Percentiles rank a stretch among this genome's conserved stretches.
Evolutionary conservation across 106 monocot species (phyloP).

Genomic region (Xerophyta viscosa): DNA sequence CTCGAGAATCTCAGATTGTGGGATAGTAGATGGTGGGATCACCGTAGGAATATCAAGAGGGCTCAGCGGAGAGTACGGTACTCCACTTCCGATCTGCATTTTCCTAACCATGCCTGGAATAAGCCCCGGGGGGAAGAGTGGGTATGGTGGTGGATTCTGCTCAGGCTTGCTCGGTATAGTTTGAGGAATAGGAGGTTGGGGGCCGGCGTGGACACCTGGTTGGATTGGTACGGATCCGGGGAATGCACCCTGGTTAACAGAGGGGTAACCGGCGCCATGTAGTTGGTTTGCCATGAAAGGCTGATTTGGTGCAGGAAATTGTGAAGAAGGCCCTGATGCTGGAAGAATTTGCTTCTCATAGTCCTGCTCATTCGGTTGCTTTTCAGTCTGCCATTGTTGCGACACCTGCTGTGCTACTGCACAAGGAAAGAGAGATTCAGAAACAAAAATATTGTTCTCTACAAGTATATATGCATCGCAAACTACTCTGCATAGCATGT

Average conservation of each 20-base stretch:
- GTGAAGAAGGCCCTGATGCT: slow-evolving; percentile 12
- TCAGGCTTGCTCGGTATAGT: slow-evolving; percentile 14
- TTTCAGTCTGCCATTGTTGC: slow-evolving; percentile 23
- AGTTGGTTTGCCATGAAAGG: slow-evolving; percentile 22
- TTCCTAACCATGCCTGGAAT: slow-evolving; percentile 99
- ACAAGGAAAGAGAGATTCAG: no score
- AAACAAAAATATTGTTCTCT: no score
- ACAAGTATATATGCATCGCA: no score
- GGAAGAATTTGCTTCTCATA: slow-evolving; percentile 17
- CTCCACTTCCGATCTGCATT: slow-evolving; percentile 93
- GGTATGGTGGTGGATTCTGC: slow-evolving; percentile 70
- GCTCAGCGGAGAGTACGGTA: slow-evolving; percentile 91
- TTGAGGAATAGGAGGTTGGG: slow-evolving; percentile 20
- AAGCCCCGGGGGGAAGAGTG: slow-evolving; percentile 89
- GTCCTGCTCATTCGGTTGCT: slow-evolving; percentile 15
- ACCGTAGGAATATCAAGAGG: slow-evolving; percentile 91
- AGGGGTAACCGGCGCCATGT: slow-evolving; percentile 29
- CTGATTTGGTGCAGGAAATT: slow-evolving; percentile 20
- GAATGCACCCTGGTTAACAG: slow-evolving; percentile 22
- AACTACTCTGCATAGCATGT: no score
- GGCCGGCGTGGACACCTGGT: not conserved
- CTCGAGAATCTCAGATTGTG: slow-evolving; percentile 68
- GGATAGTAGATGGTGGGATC: slow-evolving; percentile 74
- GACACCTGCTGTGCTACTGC: slow-evolving; percentile 24
- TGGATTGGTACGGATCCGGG: slow-evolving; percentile 31